Percentiles rank a stretch among this genome's conserved stretches.
phyloP scores from a whole-genome alignment of 768 basidiomycete genomes.

The Nidula microcarpa region DNA sequence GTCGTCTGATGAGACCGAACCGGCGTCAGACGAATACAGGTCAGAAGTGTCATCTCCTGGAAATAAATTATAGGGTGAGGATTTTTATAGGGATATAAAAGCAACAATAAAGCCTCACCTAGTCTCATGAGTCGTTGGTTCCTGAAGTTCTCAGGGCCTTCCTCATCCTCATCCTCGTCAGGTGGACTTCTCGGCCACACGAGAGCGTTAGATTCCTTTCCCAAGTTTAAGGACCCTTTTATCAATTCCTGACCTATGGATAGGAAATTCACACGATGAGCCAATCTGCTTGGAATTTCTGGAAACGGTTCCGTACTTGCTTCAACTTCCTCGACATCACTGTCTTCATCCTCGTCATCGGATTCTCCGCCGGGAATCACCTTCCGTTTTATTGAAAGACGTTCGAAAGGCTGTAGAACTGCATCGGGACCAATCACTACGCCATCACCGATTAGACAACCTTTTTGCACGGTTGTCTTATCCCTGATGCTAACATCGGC shows the following conservation, averaged over 20 bases:
- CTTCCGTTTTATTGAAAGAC: slow-evolving; percentile 56
- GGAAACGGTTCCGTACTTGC: slow-evolving; percentile 39
- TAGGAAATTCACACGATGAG: background rate
- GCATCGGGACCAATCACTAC: slow-evolving; percentile 78
- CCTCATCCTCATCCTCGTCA: slow-evolving; percentile 61
- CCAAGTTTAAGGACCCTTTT: slow-evolving; percentile 42
- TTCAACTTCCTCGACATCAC: slow-evolving; percentile 68
- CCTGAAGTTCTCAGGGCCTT: slow-evolving; percentile 53
- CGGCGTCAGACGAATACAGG: slow-evolving; percentile 57
- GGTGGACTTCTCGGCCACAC: slow-evolving; percentile 74
- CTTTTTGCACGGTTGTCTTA: slow-evolving; percentile 60
- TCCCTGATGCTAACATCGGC: slow-evolving; percentile 70
- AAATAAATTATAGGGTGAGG: background rate
- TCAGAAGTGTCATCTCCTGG: slow-evolving; percentile 64
- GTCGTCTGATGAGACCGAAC: slow-evolving; percentile 52
- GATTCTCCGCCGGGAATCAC: slow-evolving; percentile 27
- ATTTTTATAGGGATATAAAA: background rate
- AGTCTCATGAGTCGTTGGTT: slow-evolving; percentile 77
- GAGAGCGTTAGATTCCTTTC: slow-evolving; percentile 71
- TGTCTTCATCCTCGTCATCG: slow-evolving; percentile 38
- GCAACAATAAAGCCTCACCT: slow-evolving; percentile 34
- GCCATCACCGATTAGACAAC: slow-evolving; percentile 79
- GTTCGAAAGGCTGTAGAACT: slow-evolving; percentile 61
- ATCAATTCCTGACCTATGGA: slow-evolving; percentile 45
- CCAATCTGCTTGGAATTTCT: background rate